A percentile compares a stretch with the other conserved stretches of the same genome.
These are phyloP conservation scores for Santalum album DNA, from an alignment of 164 flowering plant genomes.

Conservation along the genomic window DNA sequence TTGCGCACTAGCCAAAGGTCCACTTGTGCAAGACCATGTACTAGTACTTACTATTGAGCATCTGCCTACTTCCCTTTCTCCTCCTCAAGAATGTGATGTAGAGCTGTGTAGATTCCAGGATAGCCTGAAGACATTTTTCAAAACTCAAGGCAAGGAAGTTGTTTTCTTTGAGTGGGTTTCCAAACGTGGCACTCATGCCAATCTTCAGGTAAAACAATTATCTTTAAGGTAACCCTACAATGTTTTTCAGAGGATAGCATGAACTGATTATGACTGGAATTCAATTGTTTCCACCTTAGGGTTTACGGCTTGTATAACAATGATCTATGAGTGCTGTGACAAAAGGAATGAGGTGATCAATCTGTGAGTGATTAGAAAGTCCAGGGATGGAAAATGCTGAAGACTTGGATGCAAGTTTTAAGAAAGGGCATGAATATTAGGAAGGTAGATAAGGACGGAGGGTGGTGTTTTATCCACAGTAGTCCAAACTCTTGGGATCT, in stretches of 20 bases:
- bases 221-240: background rate
- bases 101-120: constrained; percentile 54
- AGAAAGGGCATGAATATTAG: no score
- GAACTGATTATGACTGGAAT: background rate
- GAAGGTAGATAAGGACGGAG: no score
- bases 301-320: no score
- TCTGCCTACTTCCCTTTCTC: constrained; percentile 49
- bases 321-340: no score
- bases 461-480: no score
- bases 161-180: constrained; percentile 83
- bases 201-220: constrained; percentile 67
- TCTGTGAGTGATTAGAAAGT: no score
- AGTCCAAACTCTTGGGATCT: no score
- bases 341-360: no score
- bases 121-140: constrained; percentile 52
- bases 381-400: no score
- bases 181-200: constrained; percentile 71
- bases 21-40: constrained; percentile 72
- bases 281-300: no score
- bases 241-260: background rate
- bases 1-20: constrained; percentile 88
- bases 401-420: no score
- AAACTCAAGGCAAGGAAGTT: constrained; percentile 55
- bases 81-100: constrained; percentile 37
- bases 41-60: constrained; percentile 83